These are phyloP conservation scores for Syzygium jambos DNA, from an alignment of 345 rosid species.

Conservation along the genomic window DNA sequence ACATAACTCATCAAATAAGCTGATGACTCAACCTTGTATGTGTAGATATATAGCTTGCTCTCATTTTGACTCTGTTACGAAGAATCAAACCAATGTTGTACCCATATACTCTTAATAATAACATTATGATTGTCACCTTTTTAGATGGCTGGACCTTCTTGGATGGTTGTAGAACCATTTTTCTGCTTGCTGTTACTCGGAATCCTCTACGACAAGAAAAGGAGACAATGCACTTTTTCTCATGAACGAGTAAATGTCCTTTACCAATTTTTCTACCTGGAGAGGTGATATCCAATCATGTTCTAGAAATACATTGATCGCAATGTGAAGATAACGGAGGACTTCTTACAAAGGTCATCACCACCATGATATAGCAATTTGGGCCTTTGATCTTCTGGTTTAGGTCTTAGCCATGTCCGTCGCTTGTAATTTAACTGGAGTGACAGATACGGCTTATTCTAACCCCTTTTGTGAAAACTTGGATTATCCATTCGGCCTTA, in stretches of 20 bases:
- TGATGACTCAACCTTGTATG: background rate
- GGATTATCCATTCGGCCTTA: background rate
- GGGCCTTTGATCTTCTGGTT: background rate
- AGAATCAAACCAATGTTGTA: background rate
- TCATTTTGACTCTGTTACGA: background rate
- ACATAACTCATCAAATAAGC: background rate
- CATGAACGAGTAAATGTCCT: background rate
- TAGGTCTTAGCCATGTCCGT: background rate
- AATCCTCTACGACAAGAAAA: background rate
- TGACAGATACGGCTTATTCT: background rate
- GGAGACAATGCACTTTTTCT: background rate
- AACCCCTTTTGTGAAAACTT: background rate
- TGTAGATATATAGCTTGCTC: background rate
- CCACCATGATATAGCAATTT: background rate
- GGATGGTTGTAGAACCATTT: background rate
- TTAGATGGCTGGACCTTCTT: background rate
- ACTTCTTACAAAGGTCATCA: background rate
- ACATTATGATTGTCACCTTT: background rate
- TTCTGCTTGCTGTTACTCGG: background rate
- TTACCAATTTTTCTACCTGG: background rate
- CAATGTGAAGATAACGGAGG: background rate
- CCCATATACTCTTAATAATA: background rate
- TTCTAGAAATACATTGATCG: background rate
- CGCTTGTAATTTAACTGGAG: background rate
- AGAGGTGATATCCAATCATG: background rate